Conservation (phyloP, 805 yeast species). For the Kazachstania martiniae region DNA sequence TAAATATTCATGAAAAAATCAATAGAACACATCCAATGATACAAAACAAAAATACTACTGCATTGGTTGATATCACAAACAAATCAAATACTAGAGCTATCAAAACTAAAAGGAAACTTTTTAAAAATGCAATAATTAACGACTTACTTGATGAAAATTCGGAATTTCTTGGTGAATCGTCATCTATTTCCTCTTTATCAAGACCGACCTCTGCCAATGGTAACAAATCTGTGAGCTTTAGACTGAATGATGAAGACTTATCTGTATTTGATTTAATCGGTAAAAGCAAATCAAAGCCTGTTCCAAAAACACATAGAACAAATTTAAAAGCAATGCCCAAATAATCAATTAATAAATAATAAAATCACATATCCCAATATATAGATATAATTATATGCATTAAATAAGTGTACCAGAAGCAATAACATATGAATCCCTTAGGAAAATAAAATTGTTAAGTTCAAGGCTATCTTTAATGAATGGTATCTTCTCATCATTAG, state of each 20-base stretch:
- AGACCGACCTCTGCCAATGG: constrained; percentile 1
- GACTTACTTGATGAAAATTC: constrained; percentile 17
- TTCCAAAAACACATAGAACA: constrained; percentile 19
- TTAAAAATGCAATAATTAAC: constrained; percentile 24
- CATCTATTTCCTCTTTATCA: constrained; percentile 2
- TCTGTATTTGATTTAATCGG: constrained; percentile 34
- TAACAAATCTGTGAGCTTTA: constrained; percentile 12
- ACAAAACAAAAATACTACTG: neutral
- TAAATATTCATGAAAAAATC: too few species aligned
- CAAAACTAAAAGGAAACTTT: constrained; percentile 13
- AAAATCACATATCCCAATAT: too few species aligned
- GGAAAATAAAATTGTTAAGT: too few species aligned
- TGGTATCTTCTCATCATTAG: too few species aligned
- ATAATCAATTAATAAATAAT: neutral
- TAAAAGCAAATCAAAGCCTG: constrained; percentile 7
- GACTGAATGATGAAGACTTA: constrained; percentile 26
- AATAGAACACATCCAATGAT: too few species aligned
- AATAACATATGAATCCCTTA: too few species aligned
- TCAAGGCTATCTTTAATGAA: too few species aligned
- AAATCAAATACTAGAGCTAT: neutral
- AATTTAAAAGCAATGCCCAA: constrained; percentile 7
- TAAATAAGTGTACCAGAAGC: too few species aligned
- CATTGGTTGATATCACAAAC: constrained; percentile 6
- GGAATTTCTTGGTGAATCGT: constrained; percentile 5
- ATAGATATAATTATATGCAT: too few species aligned